Evolutionary conservation across 208 protist genomes (phyloP), one percentile per base, ranked within the genome.

Genomic region (Acanthamoeba divionensis): DNA sequence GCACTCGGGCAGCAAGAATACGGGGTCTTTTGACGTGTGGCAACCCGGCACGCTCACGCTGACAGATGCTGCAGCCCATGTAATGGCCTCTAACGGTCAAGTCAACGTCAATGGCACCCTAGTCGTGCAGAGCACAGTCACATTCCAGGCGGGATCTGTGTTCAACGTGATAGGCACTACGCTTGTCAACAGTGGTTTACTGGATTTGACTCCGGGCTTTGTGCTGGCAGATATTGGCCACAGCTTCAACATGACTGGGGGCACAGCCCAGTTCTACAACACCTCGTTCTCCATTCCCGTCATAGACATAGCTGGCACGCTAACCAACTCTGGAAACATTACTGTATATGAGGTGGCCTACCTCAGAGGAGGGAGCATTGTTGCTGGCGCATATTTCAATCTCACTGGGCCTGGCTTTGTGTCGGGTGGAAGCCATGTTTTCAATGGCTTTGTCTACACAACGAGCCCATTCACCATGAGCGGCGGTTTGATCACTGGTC

Each of bases 191-290:
- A 18, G n/a, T 18, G 48, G 48, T n/a, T 36, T 83, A 54, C 73
- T 83, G 6, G 73, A 83, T 18, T 54, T 83, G 73, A 47, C 41
- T 24, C 33, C 4, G 13, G 73, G 73, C 50, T 83, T 36, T 15
- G 26, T 80, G 5, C 71, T 57, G 10, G 41, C 71, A 44, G 60
- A 55, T 50, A 80, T 80, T 24, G 71, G 71, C 38, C 6, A 55
- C 71, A 12, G 41, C 44, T 80, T 80, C 44, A 80, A 36, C 71
- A 80, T 80, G 13, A 33, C 33, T 50, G 2, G 24, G 2, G 71
- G 71, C 71, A 80, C 71, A 8, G 71, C 71, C 44, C 47, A 80
- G 47, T 80, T 80, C 71, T 50, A 57, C 45, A 57, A 57, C n/a
- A n/a, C n/a, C n/a, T n/a, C n/a, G n/a, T n/a, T n/a, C n/a, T n/a